Conservation (phyloP, 306 rosid genomes). For the Prunus persica region Prunus_persica_NCBIv2 NC_034015.1:17222001-17222500, state of each 20-base stretch:
- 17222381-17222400: constrained; percentile 31
- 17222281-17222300: constrained; percentile 36
- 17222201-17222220: background rate
- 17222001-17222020: constrained; percentile 19
- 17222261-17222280: constrained; percentile 14
- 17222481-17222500: constrained; percentile 37
- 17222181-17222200: background rate
- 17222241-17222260: background rate
- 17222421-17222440: constrained; percentile 29
- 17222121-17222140: background rate
- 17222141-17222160: background rate
- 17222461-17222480: constrained; percentile 23
- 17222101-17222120: background rate
- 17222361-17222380: constrained; percentile 16
- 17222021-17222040: constrained; percentile 45
- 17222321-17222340: constrained; percentile 30
- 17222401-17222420: constrained; percentile 34
- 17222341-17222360: background rate
- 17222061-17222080: constrained; percentile 25
- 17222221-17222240: background rate
- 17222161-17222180: background rate
- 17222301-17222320: constrained; percentile 21
- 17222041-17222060: constrained; percentile 17
- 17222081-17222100: background rate
- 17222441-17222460: constrained; percentile 34